Base-by-base conservation (phyloP, 2,329 filamentous ascomycete genomes). In the Magnaporthales sp. region DNA sequence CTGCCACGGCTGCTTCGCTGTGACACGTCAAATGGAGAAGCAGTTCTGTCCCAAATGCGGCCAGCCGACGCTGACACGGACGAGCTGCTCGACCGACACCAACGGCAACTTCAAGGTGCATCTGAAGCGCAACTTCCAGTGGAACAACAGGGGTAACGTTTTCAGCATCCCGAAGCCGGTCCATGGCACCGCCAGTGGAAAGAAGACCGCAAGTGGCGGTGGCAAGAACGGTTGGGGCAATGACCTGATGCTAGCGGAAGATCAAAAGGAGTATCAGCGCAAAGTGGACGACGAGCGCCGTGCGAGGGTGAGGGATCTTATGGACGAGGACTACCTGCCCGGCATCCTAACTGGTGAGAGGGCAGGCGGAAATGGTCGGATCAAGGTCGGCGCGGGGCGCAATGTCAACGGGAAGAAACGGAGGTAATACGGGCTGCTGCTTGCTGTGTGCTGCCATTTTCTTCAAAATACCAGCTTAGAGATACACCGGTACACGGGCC, bases 21-120 rank as follows among this genome's bases (percentile, higher is more conserved):
- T 91, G 66, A 92, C 90, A 70, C 91, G 91, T 73, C 88, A 97
- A 72, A 93, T 93, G 87, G 81, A 80, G 71, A 91, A 91, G 80
- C 93, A 97, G 76, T 99, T 99, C 81, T 99, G 95, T 77, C 89
- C 92, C 1, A 86, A 89, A 64, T 99, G 95, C 76, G 95, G 95
- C 13, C 92, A 96, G 75, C 85, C 92, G 1, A 94, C 93, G 0
- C 83, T 99, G 27, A 92, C 90, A 8, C 88, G 94, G 69, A 91
- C 93, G 0, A 90, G 90, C 27, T 97, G 93, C 83, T 91, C 90
- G 30, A 97, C 93, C 3, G 89, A 93, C 73, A 82, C 87, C 29
- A 85, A 88, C 64, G 95, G 95, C 65, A 87, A 89, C 72, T 96
- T 97, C 80, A 88, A 85, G 68, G 79, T 99, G 68, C 91, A 97